phyloP scores from a whole-genome alignment of 345 rosid species.

The Populus tremula region DNA sequence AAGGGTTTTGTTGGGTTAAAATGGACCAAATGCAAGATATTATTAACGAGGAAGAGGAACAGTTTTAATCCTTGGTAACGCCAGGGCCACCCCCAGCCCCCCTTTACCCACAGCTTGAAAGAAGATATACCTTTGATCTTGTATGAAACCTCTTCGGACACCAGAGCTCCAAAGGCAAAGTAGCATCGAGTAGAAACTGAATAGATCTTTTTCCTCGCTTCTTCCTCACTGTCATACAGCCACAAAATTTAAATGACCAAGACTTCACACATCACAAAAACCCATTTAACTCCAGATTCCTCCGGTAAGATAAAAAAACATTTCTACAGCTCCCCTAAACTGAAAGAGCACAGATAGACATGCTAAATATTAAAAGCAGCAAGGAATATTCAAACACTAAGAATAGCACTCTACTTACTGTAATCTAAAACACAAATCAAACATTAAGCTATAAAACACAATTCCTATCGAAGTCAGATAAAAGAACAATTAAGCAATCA shows the following conservation, averaged over 20 bases:
- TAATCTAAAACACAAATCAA: not conserved
- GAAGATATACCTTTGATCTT: slow-evolving; percentile 64
- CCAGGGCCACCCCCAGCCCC: not conserved
- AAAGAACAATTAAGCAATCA: not conserved
- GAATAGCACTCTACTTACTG: too few relatives aligned
- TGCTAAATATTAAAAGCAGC: not conserved
- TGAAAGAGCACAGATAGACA: not conserved
- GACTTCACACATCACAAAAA: not conserved
- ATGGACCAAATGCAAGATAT: not conserved
- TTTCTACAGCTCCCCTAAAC: not conserved
- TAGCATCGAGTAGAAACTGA: slow-evolving; percentile 77
- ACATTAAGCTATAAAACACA: not conserved
- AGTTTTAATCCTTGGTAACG: not conserved
- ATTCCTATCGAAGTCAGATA: not conserved
- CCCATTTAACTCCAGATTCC: too few relatives aligned
- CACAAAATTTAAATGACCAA: not conserved
- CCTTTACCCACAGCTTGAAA: not conserved
- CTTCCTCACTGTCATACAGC: slow-evolving; percentile 57
- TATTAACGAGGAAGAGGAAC: not conserved
- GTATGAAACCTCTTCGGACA: slow-evolving; percentile 60
- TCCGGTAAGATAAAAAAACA: too few relatives aligned
- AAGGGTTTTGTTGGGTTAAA: not conserved
- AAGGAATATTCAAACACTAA: not conserved
- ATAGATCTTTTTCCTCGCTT: slow-evolving; percentile 83
- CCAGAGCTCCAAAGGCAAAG: slow-evolving; percentile 87